Evolutionary conservation across 495 filamentous ascomycete species (phyloP).

Genomic region (Hypoxylon lenormandii): DNA sequence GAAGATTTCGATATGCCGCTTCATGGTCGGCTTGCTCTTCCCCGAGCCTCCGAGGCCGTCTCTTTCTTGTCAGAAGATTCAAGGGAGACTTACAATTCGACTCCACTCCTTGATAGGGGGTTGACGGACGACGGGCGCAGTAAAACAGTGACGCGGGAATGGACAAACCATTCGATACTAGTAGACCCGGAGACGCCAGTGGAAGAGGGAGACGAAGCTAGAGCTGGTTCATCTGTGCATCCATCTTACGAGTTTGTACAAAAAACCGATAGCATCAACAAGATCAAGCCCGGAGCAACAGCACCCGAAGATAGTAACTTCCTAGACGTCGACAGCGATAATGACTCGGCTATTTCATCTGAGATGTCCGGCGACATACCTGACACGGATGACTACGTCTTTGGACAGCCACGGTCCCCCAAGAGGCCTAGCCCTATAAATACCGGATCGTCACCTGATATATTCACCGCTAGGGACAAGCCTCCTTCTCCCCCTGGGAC

Average conservation of each 20-base stretch:
- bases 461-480: constrained; percentile 52
- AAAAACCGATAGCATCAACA: constrained; percentile 60
- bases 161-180: constrained; percentile 61
- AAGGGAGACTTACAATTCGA: constrained; percentile 76
- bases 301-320: constrained; percentile 67
- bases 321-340: constrained; percentile 74
- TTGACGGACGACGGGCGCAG: constrained; percentile 69
- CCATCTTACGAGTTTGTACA: constrained; percentile 63
- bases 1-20: constrained; percentile 25
- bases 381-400: constrained; percentile 61
- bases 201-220: constrained; percentile 49
- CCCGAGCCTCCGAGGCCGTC: constrained; percentile 50
- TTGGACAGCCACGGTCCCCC: constrained; percentile 45
- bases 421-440: constrained; percentile 44
- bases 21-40: constrained; percentile 28
- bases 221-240: constrained; percentile 47
- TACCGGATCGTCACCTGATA: constrained; percentile 52
- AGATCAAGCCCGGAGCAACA: constrained; percentile 48
- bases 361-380: constrained; percentile 79
- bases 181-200: constrained; percentile 52
- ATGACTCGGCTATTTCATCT: constrained; percentile 80
- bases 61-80: constrained; percentile 65
- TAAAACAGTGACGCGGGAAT: constrained; percentile 56
- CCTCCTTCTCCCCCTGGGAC: constrained; percentile 86
- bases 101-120: constrained; percentile 79